phyloP scores from a whole-genome alignment of 257 asterid species.

The Salvia rosmarinus region DNA sequence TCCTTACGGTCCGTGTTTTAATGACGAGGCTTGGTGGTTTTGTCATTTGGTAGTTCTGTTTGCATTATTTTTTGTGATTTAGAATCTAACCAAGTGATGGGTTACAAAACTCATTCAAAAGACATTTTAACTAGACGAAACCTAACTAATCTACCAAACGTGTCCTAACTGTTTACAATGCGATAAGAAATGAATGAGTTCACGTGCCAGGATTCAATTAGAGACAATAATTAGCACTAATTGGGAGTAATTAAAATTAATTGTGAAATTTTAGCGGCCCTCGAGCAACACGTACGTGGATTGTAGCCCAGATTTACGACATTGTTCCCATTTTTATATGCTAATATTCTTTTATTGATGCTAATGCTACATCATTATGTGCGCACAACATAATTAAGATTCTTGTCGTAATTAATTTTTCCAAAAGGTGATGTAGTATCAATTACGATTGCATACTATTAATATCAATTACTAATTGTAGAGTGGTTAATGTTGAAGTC shows the following conservation, averaged over 20 bases:
- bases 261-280: background rate
- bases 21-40: too few relatives aligned
- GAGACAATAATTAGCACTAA: slow-evolving; percentile 15
- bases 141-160: too few relatives aligned
- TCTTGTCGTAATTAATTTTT: slow-evolving; percentile 22
- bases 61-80: too few relatives aligned
- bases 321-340: slow-evolving; percentile 18
- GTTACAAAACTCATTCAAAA: too few relatives aligned
- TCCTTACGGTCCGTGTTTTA: too few relatives aligned
- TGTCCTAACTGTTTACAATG: background rate
- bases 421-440: background rate
- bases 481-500: too few relatives aligned
- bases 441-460: background rate
- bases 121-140: too few relatives aligned
- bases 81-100: too few relatives aligned
- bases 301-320: slow-evolving; percentile 28
- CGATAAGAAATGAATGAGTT: background rate
- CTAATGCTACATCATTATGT: background rate
- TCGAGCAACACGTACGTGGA: slow-evolving; percentile 14
- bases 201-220: slow-evolving; percentile 10
- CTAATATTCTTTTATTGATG: background rate
- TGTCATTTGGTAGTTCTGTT: too few relatives aligned
- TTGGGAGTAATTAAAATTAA: slow-evolving; percentile 9
- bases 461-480: too few relatives aligned
- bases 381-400: slow-evolving; percentile 25